Base-by-base conservation (phyloP, 2,329 filamentous ascomycete genomes). In the Diaporthe humulicola region DNA sequence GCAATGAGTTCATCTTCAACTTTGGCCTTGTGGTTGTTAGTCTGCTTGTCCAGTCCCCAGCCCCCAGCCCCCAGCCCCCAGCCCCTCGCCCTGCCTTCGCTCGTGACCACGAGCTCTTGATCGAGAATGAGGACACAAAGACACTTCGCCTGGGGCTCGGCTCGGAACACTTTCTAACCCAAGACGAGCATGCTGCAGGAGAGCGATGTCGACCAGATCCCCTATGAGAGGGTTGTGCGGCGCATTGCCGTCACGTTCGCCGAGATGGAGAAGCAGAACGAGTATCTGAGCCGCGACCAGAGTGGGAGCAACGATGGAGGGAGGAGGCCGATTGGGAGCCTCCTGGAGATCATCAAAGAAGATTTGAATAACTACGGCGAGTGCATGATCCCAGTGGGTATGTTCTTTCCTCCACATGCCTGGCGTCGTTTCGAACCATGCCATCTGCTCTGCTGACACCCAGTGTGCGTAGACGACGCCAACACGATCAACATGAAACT, bases 1-100 rank as follows among this genome's bases (percentile, higher is more conserved):
- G 97, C 74, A 98, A 98, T 84, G 95, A 98, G 84, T 98, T 98
- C 87, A 98, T 98, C 81, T 99, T 98, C 90, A 98, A 98, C 84
- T 98, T 98, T 81, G 95, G 95, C 75, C 88, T 98, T 58, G 93
- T 98, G 38, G 88, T 98, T 54, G 64, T 69, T 28, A 36, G 64
- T 69, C 64, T 69, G 45, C 30, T n/a, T 50, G 28, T 33, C 67
- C 90, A 93, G 69, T 25, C 28, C 90, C 92, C 73, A 87, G 89
- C 30, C 33, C 45, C 67, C 42, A 14, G 10, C 33, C 9, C 50
- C 67, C 90, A 93, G 69, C 19, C 28, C 90, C 92, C 73, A 87
- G 89, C 30, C 33, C 45, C 67, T 57, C n/a, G 10, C 33, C 9
- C 50, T 28, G 14, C 17, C 50, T n/a, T 22, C 15, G 7, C 45